Base-by-base conservation (phyloP, 441 rosid species). In the Populus hybrid region DNA sequence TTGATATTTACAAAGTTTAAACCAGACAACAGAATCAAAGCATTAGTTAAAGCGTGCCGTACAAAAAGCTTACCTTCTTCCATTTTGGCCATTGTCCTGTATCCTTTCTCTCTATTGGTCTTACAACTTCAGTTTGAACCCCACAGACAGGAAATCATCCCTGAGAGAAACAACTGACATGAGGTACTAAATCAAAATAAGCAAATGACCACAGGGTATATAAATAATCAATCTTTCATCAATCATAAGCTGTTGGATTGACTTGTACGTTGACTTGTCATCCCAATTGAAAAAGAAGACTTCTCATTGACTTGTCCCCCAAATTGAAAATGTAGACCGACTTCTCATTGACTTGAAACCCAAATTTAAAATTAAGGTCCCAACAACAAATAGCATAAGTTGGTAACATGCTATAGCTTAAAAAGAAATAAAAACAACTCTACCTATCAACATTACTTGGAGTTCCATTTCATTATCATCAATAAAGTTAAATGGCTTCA, bases 81-180 rank as follows among this genome's bases (percentile, higher is more conserved):
- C 42, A 38, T 38, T 38, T 38, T 38, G 36, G 42, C 42, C 42
- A 38, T 2, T 38, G 42, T 38, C 42, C 42, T 38, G 42, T 38
- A 38, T 9, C 42, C 42, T 38, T 38, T 38, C 0, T 38, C 11
- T 38, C 42, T 38, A 38, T 38, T 38, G 42, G 42, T 38, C 42
- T 84, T 71, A 88, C 79, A 90, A 78, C 83, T 85, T 84, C 78
- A 90, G 79, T 59, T 86, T 86, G 76, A 82, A 84, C 11, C 87
- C 87, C 10, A 78, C 75, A 1, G 85, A 84, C 24, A 86, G 68
- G 75, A 84, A 84, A 79, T 86, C 91, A 81, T 88, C 89, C 85
- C 91, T 90, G 83, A 64, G 16, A 72, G 69, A 26, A 63, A 76
- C 34, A 75, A 78, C 3, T 6, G 28, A 18, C 0, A 36, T 7